Percentiles rank a stretch among this genome's conserved stretches.
phyloP scores from a whole-genome alignment of 2,329 filamentous ascomycete genomes.

The Ceratocystiopsis brevicomis region DNA sequence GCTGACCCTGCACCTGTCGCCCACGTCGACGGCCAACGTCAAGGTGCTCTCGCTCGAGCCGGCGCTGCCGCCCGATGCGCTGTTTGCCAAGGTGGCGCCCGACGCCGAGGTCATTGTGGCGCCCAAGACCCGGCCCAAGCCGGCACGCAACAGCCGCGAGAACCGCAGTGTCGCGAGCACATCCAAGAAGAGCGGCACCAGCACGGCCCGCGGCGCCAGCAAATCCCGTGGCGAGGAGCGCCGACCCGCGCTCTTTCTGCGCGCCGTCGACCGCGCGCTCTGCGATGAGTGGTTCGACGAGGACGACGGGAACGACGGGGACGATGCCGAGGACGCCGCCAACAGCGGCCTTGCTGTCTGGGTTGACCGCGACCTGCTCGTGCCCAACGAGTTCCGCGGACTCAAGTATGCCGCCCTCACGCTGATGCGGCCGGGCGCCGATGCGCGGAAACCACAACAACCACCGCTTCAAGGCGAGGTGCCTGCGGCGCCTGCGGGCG shows the following conservation, averaged over 20 bases:
- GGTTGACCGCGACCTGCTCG: slow-evolving; percentile 62
- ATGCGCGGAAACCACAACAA: slow-evolving; percentile 36
- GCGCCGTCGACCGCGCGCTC: slow-evolving; percentile 53
- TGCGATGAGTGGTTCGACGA: slow-evolving; percentile 64
- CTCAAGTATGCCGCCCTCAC: slow-evolving; percentile 64
- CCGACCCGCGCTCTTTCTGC: slow-evolving; percentile 53
- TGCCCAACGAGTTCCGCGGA: slow-evolving; percentile 53
- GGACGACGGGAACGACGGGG: slow-evolving; percentile 20
- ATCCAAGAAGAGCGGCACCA: slow-evolving; percentile 62
- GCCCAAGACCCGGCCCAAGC: slow-evolving; percentile 67
- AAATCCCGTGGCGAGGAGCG: slow-evolving; percentile 37
- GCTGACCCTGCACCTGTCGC: slow-evolving; percentile 79
- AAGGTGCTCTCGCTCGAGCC: slow-evolving; percentile 70
- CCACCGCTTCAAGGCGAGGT: background rate
- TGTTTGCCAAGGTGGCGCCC: slow-evolving; percentile 82
- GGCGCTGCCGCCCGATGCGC: slow-evolving; percentile 41
- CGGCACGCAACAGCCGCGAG: slow-evolving; percentile 46
- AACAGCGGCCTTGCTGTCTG: slow-evolving; percentile 52
- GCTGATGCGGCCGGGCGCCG: slow-evolving; percentile 67
- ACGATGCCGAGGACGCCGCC: background rate
- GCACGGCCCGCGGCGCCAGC: slow-evolving; percentile 36
- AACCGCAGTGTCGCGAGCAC: slow-evolving; percentile 64
- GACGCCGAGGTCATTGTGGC: slow-evolving; percentile 96
- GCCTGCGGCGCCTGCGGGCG: no score
- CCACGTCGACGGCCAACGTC: slow-evolving; percentile 88